phyloP scores from a whole-genome alignment of 352 stramenopile species.

The Discostella stelligera region DNA sequence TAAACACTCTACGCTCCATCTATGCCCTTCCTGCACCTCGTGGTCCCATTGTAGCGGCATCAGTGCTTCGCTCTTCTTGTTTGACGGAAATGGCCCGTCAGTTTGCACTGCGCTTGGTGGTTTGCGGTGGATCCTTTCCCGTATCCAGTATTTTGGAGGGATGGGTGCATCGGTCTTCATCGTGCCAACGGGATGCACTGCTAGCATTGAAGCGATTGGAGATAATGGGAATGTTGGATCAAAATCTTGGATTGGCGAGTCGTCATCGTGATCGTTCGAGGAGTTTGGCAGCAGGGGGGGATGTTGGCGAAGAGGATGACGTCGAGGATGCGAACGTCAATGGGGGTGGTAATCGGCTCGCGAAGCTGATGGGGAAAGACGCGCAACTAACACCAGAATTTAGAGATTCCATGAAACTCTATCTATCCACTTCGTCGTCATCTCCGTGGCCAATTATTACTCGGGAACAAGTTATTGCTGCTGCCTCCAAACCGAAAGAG shows the following conservation, averaged over 20 bases:
- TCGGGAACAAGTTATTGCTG: conserved; percentile 45
- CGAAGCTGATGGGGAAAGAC: conserved; percentile 38
- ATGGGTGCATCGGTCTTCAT: conserved; percentile 40
- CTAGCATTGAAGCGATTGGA: conserved; percentile 37
- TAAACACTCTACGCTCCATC: conserved; percentile 25
- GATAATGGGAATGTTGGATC: conserved; percentile 54
- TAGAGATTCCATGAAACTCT: conserved; percentile 52
- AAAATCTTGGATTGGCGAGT: conserved; percentile 21
- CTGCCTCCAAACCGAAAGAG: conserved; percentile 16
- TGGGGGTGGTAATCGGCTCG: not conserved
- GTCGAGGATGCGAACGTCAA: not conserved
- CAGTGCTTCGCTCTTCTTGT: conserved; percentile 35
- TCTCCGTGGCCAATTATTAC: conserved; percentile 66
- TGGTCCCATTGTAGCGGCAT: conserved; percentile 27
- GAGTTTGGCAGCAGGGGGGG: no score
- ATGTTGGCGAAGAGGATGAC: conserved; percentile 31
- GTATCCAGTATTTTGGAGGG: conserved; percentile 35
- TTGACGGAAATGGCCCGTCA: conserved; percentile 63
- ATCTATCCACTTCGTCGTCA: conserved; percentile 54
- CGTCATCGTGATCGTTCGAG: no score
- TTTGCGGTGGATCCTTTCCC: conserved; percentile 65
- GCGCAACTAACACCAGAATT: conserved; percentile 65
- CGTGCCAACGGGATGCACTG: conserved; percentile 9
- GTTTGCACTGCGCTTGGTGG: conserved; percentile 57
- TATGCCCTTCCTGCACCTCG: conserved; percentile 35